Base-by-base conservation (phyloP, 2,329 filamentous ascomycete species). In the Parafenestella ontariensis region DNA sequence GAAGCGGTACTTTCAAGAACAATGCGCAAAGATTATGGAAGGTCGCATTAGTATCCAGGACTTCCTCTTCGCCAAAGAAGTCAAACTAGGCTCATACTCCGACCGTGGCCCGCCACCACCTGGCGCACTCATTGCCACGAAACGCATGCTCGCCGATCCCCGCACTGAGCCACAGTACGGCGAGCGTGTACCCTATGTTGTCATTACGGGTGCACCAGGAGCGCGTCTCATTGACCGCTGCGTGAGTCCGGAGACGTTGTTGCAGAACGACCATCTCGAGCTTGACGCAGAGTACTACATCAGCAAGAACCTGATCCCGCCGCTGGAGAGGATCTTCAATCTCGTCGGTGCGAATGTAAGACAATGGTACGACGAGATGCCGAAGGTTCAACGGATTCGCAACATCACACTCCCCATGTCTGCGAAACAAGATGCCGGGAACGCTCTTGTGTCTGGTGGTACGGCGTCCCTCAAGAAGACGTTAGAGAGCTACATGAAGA, bases 261-360 rank as follows among this genome's bases (percentile, higher is more conserved):
- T 98, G 1, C 80, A 85, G 48, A 91, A 91, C 61, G 86, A 90
- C 20, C 86, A 94, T 65, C 85, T 89, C 46, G 88, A 92, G 65
- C 84, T 99, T 17, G 95, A 99, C 69, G 89, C 93, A 0, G 92
- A 97, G 65, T 99, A 99, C 77, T 99, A 99, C 79, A 98, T 99
- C 68, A 87, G 85, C 17, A 98, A 97, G 79, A 98, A 97, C 71
- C 73, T 99, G 8, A 96, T 99, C 45, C 95, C 95, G 5, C 95
- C 95, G 0, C 83, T 99, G 0, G 94, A 98, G 75, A 88, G 95
- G 24, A 97, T 99, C 61, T 97, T 99, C 80, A 96, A 95, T 69
- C 87, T 99, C 2, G 90, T 98, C 2, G 95, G 95, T 6, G 95
- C 92, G 28, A 96, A 95, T 71, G 90, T 98, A 0, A 81, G 90